phyloP scores from a whole-genome alignment of 441 rosid species.

The Pelargonium cotyledonis region DNA sequence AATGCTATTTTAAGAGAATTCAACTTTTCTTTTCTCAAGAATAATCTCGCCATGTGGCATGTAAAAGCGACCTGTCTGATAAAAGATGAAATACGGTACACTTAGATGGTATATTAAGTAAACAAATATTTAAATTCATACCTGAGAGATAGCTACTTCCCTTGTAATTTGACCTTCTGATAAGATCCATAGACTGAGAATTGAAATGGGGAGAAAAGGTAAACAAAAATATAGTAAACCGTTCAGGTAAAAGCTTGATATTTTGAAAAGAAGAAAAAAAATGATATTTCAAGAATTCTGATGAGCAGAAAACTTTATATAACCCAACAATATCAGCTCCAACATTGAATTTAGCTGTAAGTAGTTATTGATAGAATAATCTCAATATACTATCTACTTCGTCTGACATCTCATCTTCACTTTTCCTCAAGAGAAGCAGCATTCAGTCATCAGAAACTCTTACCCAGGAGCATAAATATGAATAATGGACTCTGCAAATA shows the following conservation, averaged over 20 bases:
- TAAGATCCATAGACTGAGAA: constrained; percentile 8
- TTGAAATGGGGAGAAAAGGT: background rate
- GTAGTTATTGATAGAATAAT: background rate
- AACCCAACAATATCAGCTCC: background rate
- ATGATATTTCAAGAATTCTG: background rate
- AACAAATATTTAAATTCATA: background rate
- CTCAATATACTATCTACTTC: background rate
- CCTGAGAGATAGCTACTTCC: constrained; percentile 2
- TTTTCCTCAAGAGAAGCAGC: background rate
- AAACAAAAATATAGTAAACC: background rate
- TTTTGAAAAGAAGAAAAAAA: background rate
- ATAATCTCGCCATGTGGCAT: background rate
- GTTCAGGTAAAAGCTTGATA: background rate
- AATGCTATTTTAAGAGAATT: background rate
- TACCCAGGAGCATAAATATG: constrained; percentile 8
- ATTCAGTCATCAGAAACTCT: constrained; percentile 2
- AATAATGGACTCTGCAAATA: constrained; percentile 7
- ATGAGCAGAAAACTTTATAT: background rate
- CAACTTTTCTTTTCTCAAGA: background rate
- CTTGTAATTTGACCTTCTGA: constrained; percentile 5
- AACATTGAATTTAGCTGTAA: background rate
- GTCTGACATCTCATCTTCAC: constrained; percentile 1
- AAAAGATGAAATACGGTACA: background rate
- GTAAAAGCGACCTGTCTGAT: background rate
- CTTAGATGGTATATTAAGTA: background rate